These are phyloP conservation scores for Cytospora chrysosperma DNA, from an alignment of 2,329 filamentous ascomycete genomes.

Conservation along the genomic window DNA sequence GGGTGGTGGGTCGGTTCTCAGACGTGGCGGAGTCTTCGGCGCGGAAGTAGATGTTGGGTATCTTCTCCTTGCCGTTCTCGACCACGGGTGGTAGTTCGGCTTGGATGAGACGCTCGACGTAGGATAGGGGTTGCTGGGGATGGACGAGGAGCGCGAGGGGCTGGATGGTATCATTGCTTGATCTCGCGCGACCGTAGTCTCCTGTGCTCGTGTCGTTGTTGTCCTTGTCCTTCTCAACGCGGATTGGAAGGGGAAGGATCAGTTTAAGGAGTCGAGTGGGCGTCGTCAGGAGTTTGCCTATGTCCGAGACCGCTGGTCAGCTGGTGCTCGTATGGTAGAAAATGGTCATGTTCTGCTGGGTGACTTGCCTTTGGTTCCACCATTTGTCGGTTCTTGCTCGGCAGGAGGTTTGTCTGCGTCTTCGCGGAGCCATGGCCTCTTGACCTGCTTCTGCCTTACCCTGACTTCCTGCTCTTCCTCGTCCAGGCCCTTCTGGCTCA, in stretches of 20 bases:
- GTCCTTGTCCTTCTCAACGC: constrained; percentile 40
- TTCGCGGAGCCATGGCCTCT: constrained; percentile 66
- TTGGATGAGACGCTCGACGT: constrained; percentile 85
- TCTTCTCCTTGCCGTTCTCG: constrained; percentile 63
- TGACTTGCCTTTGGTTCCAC: constrained; percentile 34
- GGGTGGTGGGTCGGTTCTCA: constrained; percentile 38
- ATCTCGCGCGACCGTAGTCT: constrained; percentile 36
- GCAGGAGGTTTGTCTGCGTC: constrained; percentile 47
- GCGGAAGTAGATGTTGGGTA: constrained; percentile 74
- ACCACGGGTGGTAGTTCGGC: constrained; percentile 74
- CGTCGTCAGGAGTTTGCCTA: constrained; percentile 75
- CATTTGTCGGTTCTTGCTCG: constrained; percentile 28
- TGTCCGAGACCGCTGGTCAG: not conserved
- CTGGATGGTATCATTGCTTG: constrained; percentile 57
- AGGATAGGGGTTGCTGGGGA: constrained; percentile 86
- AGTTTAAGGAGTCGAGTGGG: constrained; percentile 79
- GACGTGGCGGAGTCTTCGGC: constrained; percentile 72
- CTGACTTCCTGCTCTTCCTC: constrained; percentile 39
- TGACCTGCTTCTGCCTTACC: constrained; percentile 55
- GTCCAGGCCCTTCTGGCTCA: constrained; percentile 36
- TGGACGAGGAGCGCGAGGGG: constrained; percentile 83
- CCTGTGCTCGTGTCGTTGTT: constrained; percentile 30
- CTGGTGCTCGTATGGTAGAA: not conserved
- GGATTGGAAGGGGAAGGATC: constrained; percentile 66
- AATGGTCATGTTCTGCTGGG: no score